Conservation (phyloP, 306 rosid species). For the Prunus dulcis region DNA sequence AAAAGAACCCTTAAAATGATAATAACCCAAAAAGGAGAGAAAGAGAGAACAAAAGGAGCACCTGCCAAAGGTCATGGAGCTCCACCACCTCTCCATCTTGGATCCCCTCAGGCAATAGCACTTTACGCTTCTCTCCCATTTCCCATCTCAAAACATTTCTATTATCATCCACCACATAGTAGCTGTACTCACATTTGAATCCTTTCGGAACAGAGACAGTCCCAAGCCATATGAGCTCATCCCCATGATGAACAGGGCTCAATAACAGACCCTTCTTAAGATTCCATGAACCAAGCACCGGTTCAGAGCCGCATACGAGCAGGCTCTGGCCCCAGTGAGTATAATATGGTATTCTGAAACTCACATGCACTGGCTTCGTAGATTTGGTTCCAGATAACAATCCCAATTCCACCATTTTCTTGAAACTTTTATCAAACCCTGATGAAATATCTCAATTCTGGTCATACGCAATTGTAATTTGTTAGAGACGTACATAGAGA, state of each 20-base stretch:
- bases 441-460: constrained; percentile 21
- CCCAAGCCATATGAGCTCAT: constrained; percentile 79
- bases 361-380: constrained; percentile 58
- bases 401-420: constrained; percentile 61
- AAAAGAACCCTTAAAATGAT: constrained; percentile 6
- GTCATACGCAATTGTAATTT: constrained; percentile 14
- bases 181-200: constrained; percentile 63
- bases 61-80: constrained; percentile 96
- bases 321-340: constrained; percentile 93
- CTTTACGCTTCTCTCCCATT: constrained; percentile 69
- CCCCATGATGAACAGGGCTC: constrained; percentile 63
- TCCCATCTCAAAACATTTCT: constrained; percentile 64
- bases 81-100: constrained; percentile 66
- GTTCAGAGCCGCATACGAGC: constrained; percentile 80
- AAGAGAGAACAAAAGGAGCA: constrained; percentile 29
- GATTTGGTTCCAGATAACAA: constrained; percentile 51
- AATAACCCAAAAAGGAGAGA: constrained; percentile 14
- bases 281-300: constrained; percentile 80
- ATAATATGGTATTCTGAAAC: constrained; percentile 71
- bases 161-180: constrained; percentile 80
- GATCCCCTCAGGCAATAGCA: constrained; percentile 54
- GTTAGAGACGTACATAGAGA: constrained; percentile 1
- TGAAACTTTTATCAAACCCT: constrained; percentile 34
- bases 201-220: constrained; percentile 62
- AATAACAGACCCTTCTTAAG: constrained; percentile 80